phyloP scores from a whole-genome alignment of 345 rosid genomes.

The Camelina laxa region DNA sequence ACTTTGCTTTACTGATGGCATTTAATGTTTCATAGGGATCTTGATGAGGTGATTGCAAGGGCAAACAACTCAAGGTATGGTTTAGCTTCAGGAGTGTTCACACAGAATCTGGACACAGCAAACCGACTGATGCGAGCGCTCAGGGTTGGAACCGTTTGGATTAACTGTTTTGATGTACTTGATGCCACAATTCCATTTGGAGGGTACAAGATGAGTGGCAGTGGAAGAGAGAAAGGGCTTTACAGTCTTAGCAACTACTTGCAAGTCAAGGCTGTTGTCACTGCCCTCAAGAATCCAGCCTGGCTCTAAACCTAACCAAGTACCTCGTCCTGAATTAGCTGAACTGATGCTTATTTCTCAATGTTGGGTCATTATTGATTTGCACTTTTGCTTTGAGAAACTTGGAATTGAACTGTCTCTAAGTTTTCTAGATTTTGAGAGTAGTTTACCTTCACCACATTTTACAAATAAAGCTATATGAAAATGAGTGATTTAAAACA shows the following conservation, averaged over 20 bases:
- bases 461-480: conserved; percentile 6
- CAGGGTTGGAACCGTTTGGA: conserved; percentile 76
- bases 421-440: conserved; percentile 25
- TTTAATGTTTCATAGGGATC: conserved; percentile 56
- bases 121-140: conserved; percentile 73
- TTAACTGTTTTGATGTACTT: conserved; percentile 76
- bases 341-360: neutral
- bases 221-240: conserved; percentile 87
- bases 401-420: neutral
- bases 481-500: neutral
- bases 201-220: conserved; percentile 94
- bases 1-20: conserved; percentile 4
- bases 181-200: conserved; percentile 92
- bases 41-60: conserved; percentile 69
- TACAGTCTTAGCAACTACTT: conserved; percentile 77
- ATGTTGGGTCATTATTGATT: conserved; percentile 11
- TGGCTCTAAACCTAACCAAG: conserved; percentile 62
- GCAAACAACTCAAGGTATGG: conserved; percentile 70
- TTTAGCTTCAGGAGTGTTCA: conserved; percentile 87
- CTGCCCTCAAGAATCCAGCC: conserved; percentile 79
- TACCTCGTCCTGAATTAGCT: neutral
- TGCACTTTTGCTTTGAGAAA: conserved; percentile 22
- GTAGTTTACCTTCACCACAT: conserved; percentile 6
- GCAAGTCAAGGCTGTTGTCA: conserved; percentile 94
- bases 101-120: conserved; percentile 76